Evolutionary conservation across 2,329 filamentous ascomycete species (phyloP), one percentile per base, ranked within the genome.

Genomic region (Trichoderma koningiopsis): DNA sequence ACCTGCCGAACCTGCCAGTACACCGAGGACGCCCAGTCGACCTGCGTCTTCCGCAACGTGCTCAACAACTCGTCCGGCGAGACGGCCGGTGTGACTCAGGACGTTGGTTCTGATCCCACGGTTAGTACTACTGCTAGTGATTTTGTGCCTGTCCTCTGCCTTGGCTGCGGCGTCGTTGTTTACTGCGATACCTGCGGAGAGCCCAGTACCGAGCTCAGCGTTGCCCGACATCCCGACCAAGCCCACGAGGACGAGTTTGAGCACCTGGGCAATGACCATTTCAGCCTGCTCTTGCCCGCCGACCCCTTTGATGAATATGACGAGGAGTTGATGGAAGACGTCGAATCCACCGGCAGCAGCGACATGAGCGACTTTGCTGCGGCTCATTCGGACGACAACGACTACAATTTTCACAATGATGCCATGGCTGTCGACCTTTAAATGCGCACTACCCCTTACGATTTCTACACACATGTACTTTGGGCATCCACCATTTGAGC

Each of bases 61-160:
- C 89, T 99, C 76, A 93, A 93, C 82, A 96, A 91, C 78, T 92
- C 93, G 70, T 92, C 95, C 31, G 94, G 94, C 77, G 96, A 97
- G 83, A 98, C 95, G 52, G 95, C 96, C 70, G 96, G 96, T 83
- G 95, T 98, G 76, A 97, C 95, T 71, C 93, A 97, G 82, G 96
- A 99, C 83, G 94, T 99, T 77, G 93, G 91, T 78, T 94, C 93
- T 78, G 96, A 99, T 87, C 96, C 96, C 82, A 99, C 96, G 89
- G 95, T 99, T 91, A 88, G 95, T 97, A 58, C 49, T 91, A 88
- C 95, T 97, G 47, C 49, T 64, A 31, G 55, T 67, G 78, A 82
- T 75, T 74, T 80, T 78, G 77, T 80, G 77, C 78, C 77, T 71
- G 72, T 80, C 69, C 72, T 82, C 70, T 87, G 84, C 77, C 77